Conservation (phyloP, 345 rosid genomes). For the Brassica cretica region DNA sequence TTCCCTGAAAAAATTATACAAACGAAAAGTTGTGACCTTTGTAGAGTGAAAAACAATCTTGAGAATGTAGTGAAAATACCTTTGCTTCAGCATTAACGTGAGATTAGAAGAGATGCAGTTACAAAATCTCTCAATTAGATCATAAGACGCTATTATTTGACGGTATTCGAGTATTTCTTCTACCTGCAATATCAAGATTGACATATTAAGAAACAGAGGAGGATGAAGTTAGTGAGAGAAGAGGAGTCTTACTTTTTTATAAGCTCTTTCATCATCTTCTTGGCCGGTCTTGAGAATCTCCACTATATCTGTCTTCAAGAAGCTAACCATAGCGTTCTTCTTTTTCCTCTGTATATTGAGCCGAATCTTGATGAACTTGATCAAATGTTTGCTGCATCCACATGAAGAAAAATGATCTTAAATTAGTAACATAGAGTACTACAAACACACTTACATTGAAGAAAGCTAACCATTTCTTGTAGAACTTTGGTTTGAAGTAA, state of each 20-base stretch:
- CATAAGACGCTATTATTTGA: constrained; percentile 52
- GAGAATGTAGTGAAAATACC: constrained; percentile 36
- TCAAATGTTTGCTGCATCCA: constrained; percentile 56
- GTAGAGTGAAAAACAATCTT: background rate
- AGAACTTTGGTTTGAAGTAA: constrained; percentile 37
- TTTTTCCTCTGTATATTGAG: constrained; percentile 57
- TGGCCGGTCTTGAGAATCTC: constrained; percentile 60
- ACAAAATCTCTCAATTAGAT: constrained; percentile 54
- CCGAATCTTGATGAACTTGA: constrained; percentile 54
- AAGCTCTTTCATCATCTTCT: constrained; percentile 52
- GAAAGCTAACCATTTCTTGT: constrained; percentile 34
- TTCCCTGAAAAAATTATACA: constrained; percentile 46
- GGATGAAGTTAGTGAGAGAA: background rate
- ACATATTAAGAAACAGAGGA: background rate
- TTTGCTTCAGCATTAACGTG: constrained; percentile 59
- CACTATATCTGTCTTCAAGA: constrained; percentile 60
- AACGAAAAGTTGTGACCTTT: background rate
- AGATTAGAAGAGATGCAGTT: constrained; percentile 48
- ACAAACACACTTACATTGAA: background rate
- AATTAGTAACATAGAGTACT: background rate
- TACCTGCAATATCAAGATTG: constrained; percentile 49
- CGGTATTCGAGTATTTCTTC: constrained; percentile 65
- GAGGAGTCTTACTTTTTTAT: constrained; percentile 57
- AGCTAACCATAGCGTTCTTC: constrained; percentile 50
- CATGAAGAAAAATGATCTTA: background rate